phyloP scores from a whole-genome alignment of 2,329 filamentous ascomycete genomes.

The Colletotrichum tamarilloi region DNA sequence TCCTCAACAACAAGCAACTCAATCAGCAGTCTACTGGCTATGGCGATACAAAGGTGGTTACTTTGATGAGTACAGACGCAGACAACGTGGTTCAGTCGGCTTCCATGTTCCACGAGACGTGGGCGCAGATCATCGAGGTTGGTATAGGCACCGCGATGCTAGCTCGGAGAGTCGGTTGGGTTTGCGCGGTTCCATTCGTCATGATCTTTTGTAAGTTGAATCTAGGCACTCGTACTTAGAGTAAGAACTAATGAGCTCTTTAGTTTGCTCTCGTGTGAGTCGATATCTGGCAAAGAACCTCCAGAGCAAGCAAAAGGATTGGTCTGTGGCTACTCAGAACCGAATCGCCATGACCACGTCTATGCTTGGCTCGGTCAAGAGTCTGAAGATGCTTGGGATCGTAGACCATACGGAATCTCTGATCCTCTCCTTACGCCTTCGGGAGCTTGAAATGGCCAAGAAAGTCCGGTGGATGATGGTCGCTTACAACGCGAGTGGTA shows the following conservation, averaged over 20 bases:
- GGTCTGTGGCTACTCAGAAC: conserved; percentile 37
- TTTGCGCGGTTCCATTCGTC: conserved; percentile 47
- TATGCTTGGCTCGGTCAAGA: conserved; percentile 47
- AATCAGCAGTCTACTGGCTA: not conserved
- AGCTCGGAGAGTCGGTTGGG: conserved; percentile 37
- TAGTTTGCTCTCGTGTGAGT: conserved; percentile 21
- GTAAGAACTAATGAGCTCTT: not conserved
- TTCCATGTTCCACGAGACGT: conserved; percentile 36
- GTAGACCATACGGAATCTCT: conserved; percentile 42
- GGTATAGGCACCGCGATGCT: conserved; percentile 34
- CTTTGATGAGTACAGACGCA: conserved; percentile 35
- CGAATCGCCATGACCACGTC: conserved; percentile 44
- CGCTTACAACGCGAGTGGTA: conserved; percentile 23
- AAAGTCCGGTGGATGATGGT: conserved; percentile 36
- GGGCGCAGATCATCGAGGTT: conserved; percentile 38
- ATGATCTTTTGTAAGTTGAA: conserved; percentile 45
- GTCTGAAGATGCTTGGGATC: conserved; percentile 50
- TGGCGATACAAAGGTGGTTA: conserved; percentile 16
- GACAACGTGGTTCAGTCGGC: conserved; percentile 29
- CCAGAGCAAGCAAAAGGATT: conserved; percentile 13
- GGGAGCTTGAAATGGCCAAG: conserved; percentile 38
- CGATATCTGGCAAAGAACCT: conserved; percentile 15
- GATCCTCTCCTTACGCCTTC: conserved; percentile 48
- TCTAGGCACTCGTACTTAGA: too few relatives aligned
- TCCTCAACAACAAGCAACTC: conserved; percentile 12